Conservation (phyloP, 2,329 filamentous ascomycete genomes). For the Didymella glomerata region DNA sequence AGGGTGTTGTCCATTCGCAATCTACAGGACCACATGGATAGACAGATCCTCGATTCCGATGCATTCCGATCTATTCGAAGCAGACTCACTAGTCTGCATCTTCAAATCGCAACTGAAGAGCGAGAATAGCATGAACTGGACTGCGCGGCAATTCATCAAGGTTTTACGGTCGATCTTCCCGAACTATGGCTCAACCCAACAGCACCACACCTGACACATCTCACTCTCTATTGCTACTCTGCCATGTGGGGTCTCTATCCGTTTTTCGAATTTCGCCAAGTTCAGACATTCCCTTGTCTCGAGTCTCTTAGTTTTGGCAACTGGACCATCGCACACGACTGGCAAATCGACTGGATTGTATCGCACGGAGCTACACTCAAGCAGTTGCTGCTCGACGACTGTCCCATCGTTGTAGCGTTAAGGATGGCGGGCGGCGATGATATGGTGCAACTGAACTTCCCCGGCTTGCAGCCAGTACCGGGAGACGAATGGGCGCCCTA, state of each 20-base stretch:
- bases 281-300: conserved; percentile 52
- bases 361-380: conserved; percentile 51
- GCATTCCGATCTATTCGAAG: background rate
- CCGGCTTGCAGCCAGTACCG: background rate
- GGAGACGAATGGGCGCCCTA: background rate
- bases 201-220: conserved; percentile 9
- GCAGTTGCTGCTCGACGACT: conserved; percentile 57
- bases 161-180: conserved; percentile 30
- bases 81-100: conserved; percentile 2
- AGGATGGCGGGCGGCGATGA: conserved; percentile 6
- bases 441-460: background rate
- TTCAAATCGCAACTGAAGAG: background rate
- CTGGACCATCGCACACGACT: conserved; percentile 55
- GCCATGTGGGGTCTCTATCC: conserved; percentile 53
- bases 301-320: conserved; percentile 53
- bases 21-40: conserved; percentile 5
- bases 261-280: conserved; percentile 47
- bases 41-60: background rate
- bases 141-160: conserved; percentile 17
- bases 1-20: background rate
- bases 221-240: conserved; percentile 50
- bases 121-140: conserved; percentile 25
- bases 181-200: conserved; percentile 35
- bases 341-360: conserved; percentile 59
- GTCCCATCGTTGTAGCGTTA: conserved; percentile 43